Conservation (phyloP, 2,329 filamentous ascomycete genomes). For the Verticillium isaacii region DNA sequence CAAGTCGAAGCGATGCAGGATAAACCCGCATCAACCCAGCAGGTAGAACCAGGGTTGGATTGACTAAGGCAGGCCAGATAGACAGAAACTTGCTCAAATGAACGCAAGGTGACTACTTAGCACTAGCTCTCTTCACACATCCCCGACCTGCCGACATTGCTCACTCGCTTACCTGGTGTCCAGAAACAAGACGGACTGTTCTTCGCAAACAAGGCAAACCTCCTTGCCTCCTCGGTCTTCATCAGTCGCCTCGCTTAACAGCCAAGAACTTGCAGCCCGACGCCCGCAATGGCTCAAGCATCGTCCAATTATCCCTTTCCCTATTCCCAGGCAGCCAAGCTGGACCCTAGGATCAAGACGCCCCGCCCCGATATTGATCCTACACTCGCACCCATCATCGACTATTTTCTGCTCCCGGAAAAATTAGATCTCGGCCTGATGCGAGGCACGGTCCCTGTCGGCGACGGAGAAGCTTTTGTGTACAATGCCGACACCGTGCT, state of each 20-base stretch:
- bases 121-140: not conserved
- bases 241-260: not conserved
- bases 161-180: not conserved
- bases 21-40: not conserved
- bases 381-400: constrained; percentile 12
- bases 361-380: constrained; percentile 13
- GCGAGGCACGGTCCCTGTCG: constrained; percentile 6
- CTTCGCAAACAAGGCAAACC: not conserved
- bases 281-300: not conserved
- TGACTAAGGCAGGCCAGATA: not conserved
- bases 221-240: not conserved
- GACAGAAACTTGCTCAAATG: not conserved
- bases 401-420: constrained; percentile 13
- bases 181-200: not conserved
- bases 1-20: not conserved
- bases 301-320: constrained; percentile 8
- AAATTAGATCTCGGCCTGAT: constrained; percentile 12
- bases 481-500: constrained; percentile 11
- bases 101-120: not conserved
- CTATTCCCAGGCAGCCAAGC: constrained; percentile 13
- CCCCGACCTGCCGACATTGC: not conserved
- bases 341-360: constrained; percentile 14
- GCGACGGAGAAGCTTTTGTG: constrained; percentile 1
- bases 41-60: not conserved
- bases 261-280: not conserved